Percentiles rank a stretch among this genome's conserved stretches.
These are phyloP conservation scores for Russula earlei DNA, from an alignment of 768 basidiomycete species.

Conservation along the genomic window DNA sequence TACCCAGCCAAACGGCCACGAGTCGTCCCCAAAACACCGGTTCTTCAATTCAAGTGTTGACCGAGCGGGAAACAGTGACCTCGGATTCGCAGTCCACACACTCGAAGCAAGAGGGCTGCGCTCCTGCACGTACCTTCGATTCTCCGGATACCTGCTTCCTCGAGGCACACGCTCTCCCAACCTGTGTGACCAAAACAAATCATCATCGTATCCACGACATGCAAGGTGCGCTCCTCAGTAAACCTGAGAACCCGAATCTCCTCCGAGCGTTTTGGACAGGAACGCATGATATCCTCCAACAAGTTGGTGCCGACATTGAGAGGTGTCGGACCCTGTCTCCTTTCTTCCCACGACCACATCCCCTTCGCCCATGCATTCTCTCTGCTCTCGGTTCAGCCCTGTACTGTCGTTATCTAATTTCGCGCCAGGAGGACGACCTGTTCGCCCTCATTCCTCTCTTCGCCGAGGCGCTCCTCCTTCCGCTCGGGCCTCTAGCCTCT, in stretches of 20 bases:
- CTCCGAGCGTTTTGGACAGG: background rate
- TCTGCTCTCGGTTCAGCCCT: background rate
- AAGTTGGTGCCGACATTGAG: background rate
- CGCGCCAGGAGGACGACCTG: background rate
- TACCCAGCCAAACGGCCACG: no score
- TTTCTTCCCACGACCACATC: background rate
- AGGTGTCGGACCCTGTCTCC: background rate
- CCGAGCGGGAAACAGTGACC: no score
- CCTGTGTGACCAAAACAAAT: no score
- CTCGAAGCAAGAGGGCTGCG: no score
- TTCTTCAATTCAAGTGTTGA: no score
- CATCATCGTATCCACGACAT: background rate
- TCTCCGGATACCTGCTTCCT: no score
- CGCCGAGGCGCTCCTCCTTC: conserved; percentile 2
- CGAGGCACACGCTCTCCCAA: no score
- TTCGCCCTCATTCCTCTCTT: background rate
- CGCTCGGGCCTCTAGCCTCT: background rate
- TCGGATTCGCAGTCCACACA: no score
- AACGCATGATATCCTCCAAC: background rate
- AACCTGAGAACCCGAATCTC: background rate
- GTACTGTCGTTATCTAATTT: background rate
- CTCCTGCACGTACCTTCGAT: no score
- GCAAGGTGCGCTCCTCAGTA: background rate
- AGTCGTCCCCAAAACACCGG: no score
- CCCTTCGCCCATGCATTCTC: background rate